These are phyloP conservation scores for Blastobotrys chiropterorum DNA, from an alignment of 805 yeast species.

Conservation along the genomic window DNA sequence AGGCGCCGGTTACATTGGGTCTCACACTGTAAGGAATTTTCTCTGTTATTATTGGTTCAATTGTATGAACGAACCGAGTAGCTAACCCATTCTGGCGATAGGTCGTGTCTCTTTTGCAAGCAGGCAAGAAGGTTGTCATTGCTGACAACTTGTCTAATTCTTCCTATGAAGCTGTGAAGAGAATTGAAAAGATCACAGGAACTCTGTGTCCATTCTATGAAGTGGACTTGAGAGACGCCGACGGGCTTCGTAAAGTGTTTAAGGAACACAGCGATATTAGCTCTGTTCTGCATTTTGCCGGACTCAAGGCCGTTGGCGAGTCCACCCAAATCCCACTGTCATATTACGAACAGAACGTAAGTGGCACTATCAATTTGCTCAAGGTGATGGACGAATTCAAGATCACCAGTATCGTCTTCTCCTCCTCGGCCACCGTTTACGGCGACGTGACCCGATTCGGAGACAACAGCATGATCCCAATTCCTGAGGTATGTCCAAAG, in stretches of 20 bases:
- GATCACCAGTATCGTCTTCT: constrained; percentile 56
- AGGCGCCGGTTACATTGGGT: constrained; percentile 83
- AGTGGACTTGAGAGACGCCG: constrained; percentile 52
- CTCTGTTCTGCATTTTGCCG: constrained; percentile 74
- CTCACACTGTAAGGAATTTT: constrained; percentile 56
- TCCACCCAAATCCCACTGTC: constrained; percentile 59
- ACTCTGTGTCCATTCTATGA: constrained; percentile 46
- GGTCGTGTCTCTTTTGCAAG: constrained; percentile 49
- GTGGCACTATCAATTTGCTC: constrained; percentile 56
- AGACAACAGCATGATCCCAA: constrained; percentile 59
- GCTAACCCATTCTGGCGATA: too few relatives aligned
- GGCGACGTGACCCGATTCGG: constrained; percentile 69
- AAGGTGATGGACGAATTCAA: constrained; percentile 42
- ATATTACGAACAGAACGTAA: constrained; percentile 63
- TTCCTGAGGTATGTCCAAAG: constrained; percentile 70
- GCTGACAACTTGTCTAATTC: constrained; percentile 68
- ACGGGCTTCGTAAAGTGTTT: constrained; percentile 44
- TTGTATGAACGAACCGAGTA: too few relatives aligned
- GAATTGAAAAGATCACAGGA: constrained; percentile 51
- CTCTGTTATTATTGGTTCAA: too few relatives aligned
- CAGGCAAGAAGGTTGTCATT: constrained; percentile 64
- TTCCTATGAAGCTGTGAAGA: constrained; percentile 55
- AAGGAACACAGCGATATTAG: constrained; percentile 39
- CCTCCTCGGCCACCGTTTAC: constrained; percentile 78
- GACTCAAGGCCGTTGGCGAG: constrained; percentile 79